Conservation (phyloP, 768 basidiomycete species). For the Lentinula boryana region DNA sequence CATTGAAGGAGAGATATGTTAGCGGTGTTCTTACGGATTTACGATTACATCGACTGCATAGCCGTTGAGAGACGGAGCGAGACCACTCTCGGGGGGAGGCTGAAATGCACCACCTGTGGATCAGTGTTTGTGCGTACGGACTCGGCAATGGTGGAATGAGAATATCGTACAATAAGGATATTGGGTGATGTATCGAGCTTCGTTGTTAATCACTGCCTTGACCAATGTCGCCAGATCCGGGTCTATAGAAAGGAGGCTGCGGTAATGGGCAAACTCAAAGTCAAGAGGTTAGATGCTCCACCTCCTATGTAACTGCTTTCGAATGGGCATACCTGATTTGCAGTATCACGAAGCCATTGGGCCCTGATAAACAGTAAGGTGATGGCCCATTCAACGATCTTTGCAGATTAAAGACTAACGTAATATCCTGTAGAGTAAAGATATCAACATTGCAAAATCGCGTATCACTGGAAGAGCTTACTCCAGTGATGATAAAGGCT, state of each 20-base stretch:
- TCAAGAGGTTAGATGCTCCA: background rate
- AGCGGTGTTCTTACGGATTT: conserved; percentile 50
- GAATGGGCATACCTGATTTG: conserved; percentile 51
- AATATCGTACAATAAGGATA: conserved; percentile 60
- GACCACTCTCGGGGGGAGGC: conserved; percentile 69
- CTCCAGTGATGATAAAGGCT: conserved; percentile 79
- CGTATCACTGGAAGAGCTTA: conserved; percentile 21
- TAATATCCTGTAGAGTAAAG: conserved; percentile 50
- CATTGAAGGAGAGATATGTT: background rate
- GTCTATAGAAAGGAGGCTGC: conserved; percentile 51
- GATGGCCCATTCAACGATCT: background rate
- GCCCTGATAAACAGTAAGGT: conserved; percentile 30
- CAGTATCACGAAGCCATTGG: conserved; percentile 80
- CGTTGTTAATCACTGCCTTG: conserved; percentile 79
- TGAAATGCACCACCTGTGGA: conserved; percentile 63
- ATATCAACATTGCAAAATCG: background rate
- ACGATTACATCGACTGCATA: conserved; percentile 68
- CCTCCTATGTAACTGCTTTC: background rate
- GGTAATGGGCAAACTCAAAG: conserved; percentile 65
- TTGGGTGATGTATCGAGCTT: conserved; percentile 64
- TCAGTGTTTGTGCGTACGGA: background rate
- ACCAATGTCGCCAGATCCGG: conserved; percentile 55
- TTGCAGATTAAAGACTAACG: conserved; percentile 35
- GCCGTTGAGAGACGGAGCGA: conserved; percentile 57
- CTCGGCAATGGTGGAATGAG: background rate